phyloP scores from a whole-genome alignment of 1,139 yeast genomes.

The Candida sanyaensis region DNA sequence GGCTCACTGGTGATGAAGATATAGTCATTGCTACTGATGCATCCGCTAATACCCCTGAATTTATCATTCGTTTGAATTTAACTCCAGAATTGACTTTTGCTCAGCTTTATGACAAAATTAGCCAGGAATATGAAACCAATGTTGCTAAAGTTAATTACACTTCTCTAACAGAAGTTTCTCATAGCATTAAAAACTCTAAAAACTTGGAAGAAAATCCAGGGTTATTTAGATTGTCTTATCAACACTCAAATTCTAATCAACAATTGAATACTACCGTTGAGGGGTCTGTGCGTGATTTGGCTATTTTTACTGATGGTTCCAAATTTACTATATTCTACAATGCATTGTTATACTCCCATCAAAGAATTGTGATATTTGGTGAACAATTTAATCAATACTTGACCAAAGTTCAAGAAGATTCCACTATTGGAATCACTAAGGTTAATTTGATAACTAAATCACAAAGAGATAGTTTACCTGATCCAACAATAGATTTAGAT shows the following conservation, averaged over 20 bases:
- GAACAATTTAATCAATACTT: constrained; percentile 71
- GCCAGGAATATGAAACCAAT: constrained; percentile 42
- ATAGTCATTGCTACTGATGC: constrained; percentile 76
- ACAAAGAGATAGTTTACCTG: constrained; percentile 68
- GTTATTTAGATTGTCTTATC: constrained; percentile 65
- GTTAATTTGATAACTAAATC: constrained; percentile 66
- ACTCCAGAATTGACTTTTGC: constrained; percentile 55
- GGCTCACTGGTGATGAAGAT: constrained; percentile 94
- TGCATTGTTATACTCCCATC: constrained; percentile 69
- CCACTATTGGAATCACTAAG: constrained; percentile 52
- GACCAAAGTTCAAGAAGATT: constrained; percentile 26
- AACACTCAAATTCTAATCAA: constrained; percentile 44
- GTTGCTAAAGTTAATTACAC: constrained; percentile 37
- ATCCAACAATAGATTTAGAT: constrained; percentile 83
- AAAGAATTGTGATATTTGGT: constrained; percentile 66
- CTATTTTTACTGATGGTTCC: constrained; percentile 44
- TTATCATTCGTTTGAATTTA: constrained; percentile 63
- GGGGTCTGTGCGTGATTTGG: constrained; percentile 66
- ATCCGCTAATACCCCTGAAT: constrained; percentile 39
- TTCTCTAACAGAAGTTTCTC: constrained; percentile 60
- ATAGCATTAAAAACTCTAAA: constrained; percentile 47
- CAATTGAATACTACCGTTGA: constrained; percentile 48
- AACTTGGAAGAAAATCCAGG: constrained; percentile 61
- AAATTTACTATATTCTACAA: constrained; percentile 61
- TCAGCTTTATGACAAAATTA: constrained; percentile 50